Evolutionary conservation across 495 filamentous ascomycete genomes (phyloP), one percentile per base, ranked within the genome.

Genomic region (Penicillium verhagenii): DNA sequence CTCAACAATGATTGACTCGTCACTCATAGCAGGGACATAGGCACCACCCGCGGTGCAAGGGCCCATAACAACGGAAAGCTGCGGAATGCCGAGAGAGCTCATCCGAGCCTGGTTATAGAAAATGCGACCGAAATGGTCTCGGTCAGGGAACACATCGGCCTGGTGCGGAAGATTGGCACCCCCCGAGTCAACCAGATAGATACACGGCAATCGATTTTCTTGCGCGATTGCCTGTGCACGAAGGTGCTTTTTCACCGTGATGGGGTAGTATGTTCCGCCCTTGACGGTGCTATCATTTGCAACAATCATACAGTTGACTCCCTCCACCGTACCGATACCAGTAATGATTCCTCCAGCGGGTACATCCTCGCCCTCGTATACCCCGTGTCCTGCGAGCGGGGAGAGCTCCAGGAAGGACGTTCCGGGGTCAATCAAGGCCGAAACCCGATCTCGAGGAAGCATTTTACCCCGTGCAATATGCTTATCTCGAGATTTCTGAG

Each of bases 51-150:
- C 92, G 0, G 92, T 96, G 72, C 92, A 97, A n/a, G 94, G 87
- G 0, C 94, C 94, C 94, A 98, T 96, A 23, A 98, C 94, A 3
- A 97, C 91, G 2, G 91, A 86, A 54, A 98, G 87, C 68, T 98
- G 94, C 1, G 94, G 94, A 55, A 97, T 96, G 8, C 90, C 89
- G 19, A 84, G 68, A 7, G 89, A 81, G 66, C 64, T 78, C 85
- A 85, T 97, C 58, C 91, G 79, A n/a, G 94, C 95, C 72, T 98
- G 94, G 75, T 98, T 97, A 77, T 88, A 98, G 79, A 98, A 98
- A 59, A 97, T 96, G 51, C 95, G 88, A 26, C 94, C 94, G 64
- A 98, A 97, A 67, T 97, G 93, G 13, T 97, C 91, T 31, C 84
- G 80, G 65, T 98, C 94, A 1, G 94, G 94, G 75, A 98, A 98